A percentile compares a stretch with the other conserved stretches of the same genome.
These are phyloP conservation scores for Epichloe scottii DNA, from an alignment of 2,329 filamentous ascomycete genomes.

Conservation along the genomic window DNA sequence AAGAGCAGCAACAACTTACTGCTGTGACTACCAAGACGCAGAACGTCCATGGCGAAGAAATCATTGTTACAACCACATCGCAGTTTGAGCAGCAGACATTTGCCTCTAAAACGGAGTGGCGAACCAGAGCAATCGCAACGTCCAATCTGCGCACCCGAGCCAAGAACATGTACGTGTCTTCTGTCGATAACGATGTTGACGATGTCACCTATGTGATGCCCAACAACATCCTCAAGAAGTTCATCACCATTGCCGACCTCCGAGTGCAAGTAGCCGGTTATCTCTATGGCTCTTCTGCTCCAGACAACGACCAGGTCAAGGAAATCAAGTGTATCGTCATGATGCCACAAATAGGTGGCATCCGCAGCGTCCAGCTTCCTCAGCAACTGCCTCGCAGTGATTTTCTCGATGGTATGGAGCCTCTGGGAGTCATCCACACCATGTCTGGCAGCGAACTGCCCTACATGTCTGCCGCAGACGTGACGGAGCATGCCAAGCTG, in stretches of 20 bases:
- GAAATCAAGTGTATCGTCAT: slow-evolving; percentile 95
- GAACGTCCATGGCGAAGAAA: slow-evolving; percentile 92
- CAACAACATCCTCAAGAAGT: slow-evolving; percentile 95
- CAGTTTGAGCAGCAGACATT: slow-evolving; percentile 97
- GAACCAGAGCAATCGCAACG: slow-evolving; percentile 89
- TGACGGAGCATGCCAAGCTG: slow-evolving; percentile 83
- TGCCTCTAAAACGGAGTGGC: slow-evolving; percentile 97
- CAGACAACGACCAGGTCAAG: slow-evolving; percentile 93
- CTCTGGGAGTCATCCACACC: slow-evolving; percentile 90
- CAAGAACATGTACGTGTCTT: slow-evolving; percentile 98
- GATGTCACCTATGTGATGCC: slow-evolving; percentile 97
- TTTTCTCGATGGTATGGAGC: slow-evolving; percentile 74
- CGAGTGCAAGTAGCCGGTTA: slow-evolving; percentile 95
- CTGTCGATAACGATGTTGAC: slow-evolving; percentile 82
- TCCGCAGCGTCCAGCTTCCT: slow-evolving; percentile 82
- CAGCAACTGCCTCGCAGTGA: slow-evolving; percentile 87
- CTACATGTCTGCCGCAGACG: slow-evolving; percentile 92
- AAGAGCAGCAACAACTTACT: slow-evolving; percentile 91
- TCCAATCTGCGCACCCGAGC: slow-evolving; percentile 86
- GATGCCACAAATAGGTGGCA: slow-evolving; percentile 90
- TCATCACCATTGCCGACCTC: slow-evolving; percentile 94
- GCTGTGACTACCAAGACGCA: slow-evolving; percentile 97
- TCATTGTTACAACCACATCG: slow-evolving; percentile 95
- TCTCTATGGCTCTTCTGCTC: slow-evolving; percentile 82
- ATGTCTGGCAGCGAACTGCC: slow-evolving; percentile 87